phyloP scores from a whole-genome alignment of 148 eudicot genomes.

The Chenopodium berlandieri region DNA sequence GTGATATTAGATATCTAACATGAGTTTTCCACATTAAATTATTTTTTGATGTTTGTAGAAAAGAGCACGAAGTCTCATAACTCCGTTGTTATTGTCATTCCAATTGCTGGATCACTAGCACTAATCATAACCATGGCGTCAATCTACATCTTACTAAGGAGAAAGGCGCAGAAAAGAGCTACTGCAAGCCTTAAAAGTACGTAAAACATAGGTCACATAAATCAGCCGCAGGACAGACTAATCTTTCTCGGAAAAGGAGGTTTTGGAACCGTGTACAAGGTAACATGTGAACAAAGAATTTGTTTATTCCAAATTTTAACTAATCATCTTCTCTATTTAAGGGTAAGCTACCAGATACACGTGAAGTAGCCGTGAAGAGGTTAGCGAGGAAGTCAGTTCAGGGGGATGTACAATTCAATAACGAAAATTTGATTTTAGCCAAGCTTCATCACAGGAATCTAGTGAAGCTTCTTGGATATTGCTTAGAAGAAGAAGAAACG shows the following conservation, averaged over 20 bases:
- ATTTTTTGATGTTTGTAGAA: too few species aligned
- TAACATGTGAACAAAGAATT: neutral
- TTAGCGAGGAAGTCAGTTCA: slow-evolving; percentile 18
- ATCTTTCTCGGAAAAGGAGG: slow-evolving; percentile 67
- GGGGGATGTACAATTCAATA: slow-evolving; percentile 27
- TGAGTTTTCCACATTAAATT: too few species aligned
- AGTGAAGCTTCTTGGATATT: slow-evolving; percentile 27
- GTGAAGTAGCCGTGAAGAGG: slow-evolving; percentile 29
- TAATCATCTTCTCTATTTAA: neutral
- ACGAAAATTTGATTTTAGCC: slow-evolving; percentile 24
- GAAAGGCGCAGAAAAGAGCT: slow-evolving; percentile 7
- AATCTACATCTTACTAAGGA: slow-evolving; percentile 4
- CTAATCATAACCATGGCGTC: neutral
- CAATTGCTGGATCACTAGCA: slow-evolving; percentile 3
- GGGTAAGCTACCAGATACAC: slow-evolving; percentile 28
- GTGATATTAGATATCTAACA: too few species aligned
- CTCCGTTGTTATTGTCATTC: neutral
- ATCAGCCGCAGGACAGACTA: too few species aligned
- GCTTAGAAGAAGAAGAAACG: slow-evolving; percentile 31
- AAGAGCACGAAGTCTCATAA: too few species aligned
- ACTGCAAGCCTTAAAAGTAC: slow-evolving; percentile 15
- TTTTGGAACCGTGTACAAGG: slow-evolving; percentile 57
- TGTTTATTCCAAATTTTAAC: neutral
- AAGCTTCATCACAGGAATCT: slow-evolving; percentile 31
- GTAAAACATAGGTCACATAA: neutral